These are phyloP conservation scores for Xylaria sp. DNA, from an alignment of 2,329 filamentous ascomycete species.

Conservation along the genomic window DNA sequence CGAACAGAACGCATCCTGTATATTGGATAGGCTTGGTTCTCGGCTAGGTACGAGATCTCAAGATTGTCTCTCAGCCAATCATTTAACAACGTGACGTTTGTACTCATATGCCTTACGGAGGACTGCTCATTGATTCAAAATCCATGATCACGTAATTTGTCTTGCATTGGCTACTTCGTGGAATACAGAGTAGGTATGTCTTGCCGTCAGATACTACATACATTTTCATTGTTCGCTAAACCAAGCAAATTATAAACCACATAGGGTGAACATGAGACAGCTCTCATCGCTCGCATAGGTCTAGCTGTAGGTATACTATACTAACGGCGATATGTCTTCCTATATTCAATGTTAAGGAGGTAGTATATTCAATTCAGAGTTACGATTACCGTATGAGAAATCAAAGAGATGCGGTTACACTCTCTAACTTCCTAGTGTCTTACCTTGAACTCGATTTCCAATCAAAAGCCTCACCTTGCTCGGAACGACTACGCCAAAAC, in stretches of 20 bases:
- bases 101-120: constrained; percentile 9
- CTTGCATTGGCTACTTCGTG: constrained; percentile 3
- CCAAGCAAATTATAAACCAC: not conserved
- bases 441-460: not conserved
- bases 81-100: constrained; percentile 44
- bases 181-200: not conserved
- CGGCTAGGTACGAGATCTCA: constrained; percentile 31
- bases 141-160: not conserved
- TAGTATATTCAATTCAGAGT: not conserved
- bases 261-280: not conserved
- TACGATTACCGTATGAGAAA: not conserved
- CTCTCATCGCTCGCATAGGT: not conserved
- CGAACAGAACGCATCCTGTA: constrained; percentile 15
- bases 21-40: constrained; percentile 35
- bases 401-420: not conserved
- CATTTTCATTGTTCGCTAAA: not conserved
- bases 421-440: not conserved
- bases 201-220: not conserved
- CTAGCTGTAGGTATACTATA: not conserved
- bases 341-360: not conserved
- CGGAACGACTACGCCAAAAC: not conserved
- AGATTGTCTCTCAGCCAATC: constrained; percentile 45
- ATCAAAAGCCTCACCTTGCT: not conserved
- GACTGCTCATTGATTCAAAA: constrained; percentile 21
- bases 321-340: not conserved